phyloP scores from a whole-genome alignment of 345 rosid genomes.

The Bruguiera parviflora region DNA sequence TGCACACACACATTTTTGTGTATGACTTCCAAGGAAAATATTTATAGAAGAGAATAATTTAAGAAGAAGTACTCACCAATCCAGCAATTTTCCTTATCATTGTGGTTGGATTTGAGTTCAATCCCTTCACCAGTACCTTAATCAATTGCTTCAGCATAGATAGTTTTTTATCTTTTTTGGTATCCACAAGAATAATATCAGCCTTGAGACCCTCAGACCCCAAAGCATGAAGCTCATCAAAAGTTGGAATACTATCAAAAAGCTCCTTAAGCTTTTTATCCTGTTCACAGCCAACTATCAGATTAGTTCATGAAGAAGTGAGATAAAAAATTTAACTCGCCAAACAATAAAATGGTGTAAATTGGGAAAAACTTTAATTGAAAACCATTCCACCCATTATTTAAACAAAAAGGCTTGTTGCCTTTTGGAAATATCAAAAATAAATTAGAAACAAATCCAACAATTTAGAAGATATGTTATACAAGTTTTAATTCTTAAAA shows the following conservation, averaged over 20 bases:
- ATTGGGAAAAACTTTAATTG: too few species aligned
- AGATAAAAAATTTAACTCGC: too few species aligned
- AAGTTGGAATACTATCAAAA: slow-evolving; percentile 67
- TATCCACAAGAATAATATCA: slow-evolving; percentile 83
- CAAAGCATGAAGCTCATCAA: slow-evolving; percentile 82
- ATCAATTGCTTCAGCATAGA: slow-evolving; percentile 84
- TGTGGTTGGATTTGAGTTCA: slow-evolving; percentile 83
- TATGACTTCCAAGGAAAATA: not conserved
- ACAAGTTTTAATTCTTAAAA: too few species aligned
- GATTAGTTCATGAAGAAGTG: slow-evolving; percentile 1
- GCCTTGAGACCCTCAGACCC: slow-evolving; percentile 69
- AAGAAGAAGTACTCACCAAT: slow-evolving; percentile 54
- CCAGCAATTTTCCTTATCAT: slow-evolving; percentile 90
- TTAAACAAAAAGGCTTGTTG: too few species aligned
- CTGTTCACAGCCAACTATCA: slow-evolving; percentile 33
- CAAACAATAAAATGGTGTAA: too few species aligned
- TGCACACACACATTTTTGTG: not conserved
- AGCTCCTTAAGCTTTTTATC: slow-evolving; percentile 77
- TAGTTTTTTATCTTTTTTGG: slow-evolving; percentile 79
- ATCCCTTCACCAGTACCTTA: slow-evolving; percentile 69
- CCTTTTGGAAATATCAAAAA: too few species aligned
- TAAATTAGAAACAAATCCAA: too few species aligned
- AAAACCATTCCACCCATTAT: too few species aligned
- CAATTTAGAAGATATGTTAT: too few species aligned
- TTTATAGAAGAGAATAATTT: slow-evolving; percentile 7